Percentiles rank a stretch among this genome's conserved stretches.
Evolutionary conservation across 1,139 yeast species (phyloP).

Genomic region (Magnusiomyces magnusii): DNA sequence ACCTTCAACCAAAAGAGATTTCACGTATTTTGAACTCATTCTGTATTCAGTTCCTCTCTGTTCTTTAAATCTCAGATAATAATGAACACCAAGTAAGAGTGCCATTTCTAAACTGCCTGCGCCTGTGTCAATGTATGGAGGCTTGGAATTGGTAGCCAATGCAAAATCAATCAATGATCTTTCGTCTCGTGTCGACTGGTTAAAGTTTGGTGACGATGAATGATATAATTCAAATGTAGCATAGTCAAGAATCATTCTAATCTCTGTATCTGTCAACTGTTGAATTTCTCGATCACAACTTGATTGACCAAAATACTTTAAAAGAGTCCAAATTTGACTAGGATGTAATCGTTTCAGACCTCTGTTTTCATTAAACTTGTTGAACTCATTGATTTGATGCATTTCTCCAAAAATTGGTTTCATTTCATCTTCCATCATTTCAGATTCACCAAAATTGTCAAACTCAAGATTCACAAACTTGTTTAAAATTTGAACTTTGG

Average conservation of each 20-base stretch:
- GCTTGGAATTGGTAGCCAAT: background rate
- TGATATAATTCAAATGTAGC: background rate
- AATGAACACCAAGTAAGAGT: conserved; percentile 17
- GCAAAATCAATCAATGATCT: conserved; percentile 6
- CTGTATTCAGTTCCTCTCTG: no score
- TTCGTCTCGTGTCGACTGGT: no score
- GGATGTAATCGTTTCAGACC: background rate
- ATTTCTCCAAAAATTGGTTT: background rate
- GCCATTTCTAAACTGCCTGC: conserved; percentile 12
- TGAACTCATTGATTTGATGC: background rate
- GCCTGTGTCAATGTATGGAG: background rate
- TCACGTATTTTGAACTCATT: background rate
- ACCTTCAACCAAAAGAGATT: background rate
- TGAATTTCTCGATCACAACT: background rate
- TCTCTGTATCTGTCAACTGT: background rate
- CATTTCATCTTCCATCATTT: background rate
- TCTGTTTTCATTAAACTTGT: background rate
- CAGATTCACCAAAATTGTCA: background rate
- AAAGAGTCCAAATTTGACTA: background rate
- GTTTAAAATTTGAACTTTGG: conserved; percentile 19
- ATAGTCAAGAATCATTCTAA: background rate
- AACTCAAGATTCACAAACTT: no score
- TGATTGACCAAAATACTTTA: background rate
- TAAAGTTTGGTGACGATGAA: background rate
- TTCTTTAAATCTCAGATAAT: conserved; percentile 4